A percentile compares a stretch with the other conserved stretches of the same genome.
These are phyloP conservation scores for Pseudofabraea citricarpa DNA, from an alignment of 2,329 filamentous ascomycete genomes.

Conservation along the genomic window DNA sequence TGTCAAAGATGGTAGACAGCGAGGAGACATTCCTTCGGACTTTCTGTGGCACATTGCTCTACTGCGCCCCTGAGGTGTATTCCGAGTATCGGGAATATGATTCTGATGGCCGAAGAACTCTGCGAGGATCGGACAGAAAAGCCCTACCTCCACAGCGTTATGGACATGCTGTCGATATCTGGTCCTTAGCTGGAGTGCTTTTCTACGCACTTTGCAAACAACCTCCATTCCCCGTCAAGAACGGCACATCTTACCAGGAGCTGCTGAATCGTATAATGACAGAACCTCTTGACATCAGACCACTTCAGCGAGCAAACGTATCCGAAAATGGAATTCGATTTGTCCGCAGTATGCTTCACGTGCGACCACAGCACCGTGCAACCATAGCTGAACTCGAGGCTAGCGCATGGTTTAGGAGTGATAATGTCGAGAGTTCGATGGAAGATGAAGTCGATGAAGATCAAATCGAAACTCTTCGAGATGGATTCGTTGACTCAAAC, in stretches of 20 bases:
- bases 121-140: slow-evolving; percentile 28
- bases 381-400: slow-evolving; percentile 64
- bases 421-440: slow-evolving; percentile 14
- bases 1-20: slow-evolving; percentile 90
- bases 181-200: slow-evolving; percentile 90
- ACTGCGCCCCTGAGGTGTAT: slow-evolving; percentile 96
- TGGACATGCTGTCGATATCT: slow-evolving; percentile 88
- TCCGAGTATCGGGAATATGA: slow-evolving; percentile 67
- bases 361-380: slow-evolving; percentile 72
- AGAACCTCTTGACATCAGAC: slow-evolving; percentile 58
- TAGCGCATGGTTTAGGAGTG: slow-evolving; percentile 65
- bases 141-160: slow-evolving; percentile 56
- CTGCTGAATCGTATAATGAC: slow-evolving; percentile 87
- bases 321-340: slow-evolving; percentile 70
- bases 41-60: slow-evolving; percentile 92
- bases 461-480: slow-evolving; percentile 17
- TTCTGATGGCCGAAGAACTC: slow-evolving; percentile 53
- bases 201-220: slow-evolving; percentile 78
- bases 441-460: slow-evolving; percentile 14
- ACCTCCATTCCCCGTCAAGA: slow-evolving; percentile 77
- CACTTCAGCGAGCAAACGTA: slow-evolving; percentile 54
- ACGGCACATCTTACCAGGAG: slow-evolving; percentile 70
- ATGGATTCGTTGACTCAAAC: slow-evolving; percentile 10
- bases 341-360: slow-evolving; percentile 71
- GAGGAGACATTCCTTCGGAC: slow-evolving; percentile 91